Base-by-base conservation (phyloP, 306 rosid genomes). In the Acacia crassicarpa region DNA sequence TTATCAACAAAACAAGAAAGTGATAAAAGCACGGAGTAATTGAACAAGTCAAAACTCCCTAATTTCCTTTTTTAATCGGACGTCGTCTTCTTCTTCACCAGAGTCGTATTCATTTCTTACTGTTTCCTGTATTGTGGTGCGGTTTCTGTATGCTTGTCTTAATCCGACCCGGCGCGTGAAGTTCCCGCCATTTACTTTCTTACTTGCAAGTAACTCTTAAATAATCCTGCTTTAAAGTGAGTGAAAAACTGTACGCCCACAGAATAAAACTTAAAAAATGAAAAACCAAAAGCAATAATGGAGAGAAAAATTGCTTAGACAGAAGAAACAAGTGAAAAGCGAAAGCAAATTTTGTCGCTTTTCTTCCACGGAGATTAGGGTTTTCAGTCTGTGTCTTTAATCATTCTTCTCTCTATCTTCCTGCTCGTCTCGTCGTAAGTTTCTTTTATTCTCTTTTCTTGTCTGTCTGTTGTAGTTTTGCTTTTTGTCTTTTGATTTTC, bases 371-470 rank as follows among this genome's bases (percentile, higher is more conserved):
- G 19, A 56, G 8, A 74, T 75, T 84, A 79, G 83, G 86, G 86
- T 79, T 84, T 79, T 80, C 58, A 74, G 58, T 79, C 43, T 38
- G 11, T 17, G 27, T 38, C 44, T 40, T 40, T 62, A 30, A 65
- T 75, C 81, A 35, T 27, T 62, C 40, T 62, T 27, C 68, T 62
- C 68, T 62, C 67, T 61, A 2, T 62, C 67, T 23, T 62, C 68
- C 59, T 63, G 13, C 41, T 38, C 8, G 59, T 54, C 85, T 71
- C 45, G 86, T 71, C 45, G 86, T 84, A 79, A 84, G 83, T 33
- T 58, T 79, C 86, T 56, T 41, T 76, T 74, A 56, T 56, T 74
- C 67, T 17, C 56, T 27, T 56, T 8, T 43, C 38, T 51, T 72
- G 25, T 62, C 46, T 45, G 35, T 32, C 30, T 58, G 30, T 30